phyloP scores from a whole-genome alignment of 192 early-diverging fungal species.

The Coemansia brasiliensis region DNA sequence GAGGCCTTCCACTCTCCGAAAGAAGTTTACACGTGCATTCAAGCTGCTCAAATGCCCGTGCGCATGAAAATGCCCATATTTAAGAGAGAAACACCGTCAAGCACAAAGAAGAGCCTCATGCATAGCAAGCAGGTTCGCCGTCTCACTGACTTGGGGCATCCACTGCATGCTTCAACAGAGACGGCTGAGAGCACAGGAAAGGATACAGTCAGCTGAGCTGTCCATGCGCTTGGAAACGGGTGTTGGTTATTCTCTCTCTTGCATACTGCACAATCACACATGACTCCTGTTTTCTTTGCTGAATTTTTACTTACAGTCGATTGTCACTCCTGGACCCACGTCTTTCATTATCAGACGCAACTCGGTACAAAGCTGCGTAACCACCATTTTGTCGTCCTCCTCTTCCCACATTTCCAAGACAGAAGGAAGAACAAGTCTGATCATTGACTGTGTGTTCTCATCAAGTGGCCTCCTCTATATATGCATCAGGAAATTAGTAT shows the following conservation, averaged over 20 bases:
- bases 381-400: slow-evolving; percentile 82
- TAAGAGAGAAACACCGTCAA: too few species aligned
- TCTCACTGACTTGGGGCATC: slow-evolving; percentile 1
- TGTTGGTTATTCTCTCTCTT: too few species aligned
- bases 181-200: not conserved
- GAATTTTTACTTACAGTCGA: slow-evolving; percentile 46
- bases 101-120: too few species aligned
- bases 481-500: too few species aligned
- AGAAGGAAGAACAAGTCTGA: slow-evolving; percentile 66
- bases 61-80: too few species aligned
- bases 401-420: slow-evolving; percentile 73
- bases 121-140: not conserved
- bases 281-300: too few species aligned
- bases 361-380: slow-evolving; percentile 77
- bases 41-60: too few species aligned
- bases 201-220: not conserved
- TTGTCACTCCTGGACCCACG: slow-evolving; percentile 67
- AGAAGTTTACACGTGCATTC: not conserved
- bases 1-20: not conserved
- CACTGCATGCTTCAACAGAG: not conserved
- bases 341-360: slow-evolving; percentile 67
- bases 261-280: too few species aligned
- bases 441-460: slow-evolving; percentile 72
- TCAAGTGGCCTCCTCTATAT: slow-evolving; percentile 65
- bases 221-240: too few species aligned